phyloP scores from a whole-genome alignment of 2,329 filamentous ascomycete species.

The Clarireedia monteithiana region DNA sequence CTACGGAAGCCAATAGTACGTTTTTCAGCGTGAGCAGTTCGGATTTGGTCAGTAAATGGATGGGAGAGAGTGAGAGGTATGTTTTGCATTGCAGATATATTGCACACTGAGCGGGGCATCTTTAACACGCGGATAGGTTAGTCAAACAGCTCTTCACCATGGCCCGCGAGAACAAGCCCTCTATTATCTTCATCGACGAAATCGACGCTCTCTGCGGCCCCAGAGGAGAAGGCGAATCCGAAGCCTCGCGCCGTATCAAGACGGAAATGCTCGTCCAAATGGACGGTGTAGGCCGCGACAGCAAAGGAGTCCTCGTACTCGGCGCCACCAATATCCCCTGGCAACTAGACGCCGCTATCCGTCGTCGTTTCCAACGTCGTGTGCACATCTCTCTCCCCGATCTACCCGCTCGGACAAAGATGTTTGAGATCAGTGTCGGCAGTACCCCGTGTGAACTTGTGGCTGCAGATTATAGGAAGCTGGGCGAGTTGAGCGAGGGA shows the following conservation, averaged over 20 bases:
- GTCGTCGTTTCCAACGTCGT: slow-evolving; percentile 88
- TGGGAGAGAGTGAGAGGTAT: slow-evolving; percentile 97
- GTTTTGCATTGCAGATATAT: slow-evolving; percentile 17
- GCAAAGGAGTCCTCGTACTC: slow-evolving; percentile 84
- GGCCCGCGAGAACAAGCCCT: slow-evolving; percentile 95
- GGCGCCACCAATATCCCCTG: slow-evolving; percentile 98
- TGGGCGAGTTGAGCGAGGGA: slow-evolving; percentile 79
- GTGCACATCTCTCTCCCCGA: slow-evolving; percentile 95
- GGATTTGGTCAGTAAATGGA: slow-evolving; percentile 98
- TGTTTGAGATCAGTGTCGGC: slow-evolving; percentile 82
- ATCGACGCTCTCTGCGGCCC: slow-evolving; percentile 95
- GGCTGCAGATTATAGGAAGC: slow-evolving; percentile 66
- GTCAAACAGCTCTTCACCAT: slow-evolving; percentile 97
- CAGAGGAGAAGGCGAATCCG: slow-evolving; percentile 88
- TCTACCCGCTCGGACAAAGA: slow-evolving; percentile 72
- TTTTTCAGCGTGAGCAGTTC: slow-evolving; percentile 98
- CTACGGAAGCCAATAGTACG: slow-evolving; percentile 96
- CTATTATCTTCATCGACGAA: slow-evolving; percentile 98
- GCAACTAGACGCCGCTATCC: slow-evolving; percentile 94
- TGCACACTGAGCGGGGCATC: not conserved
- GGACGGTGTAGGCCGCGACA: slow-evolving; percentile 97
- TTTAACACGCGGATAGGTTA: slow-evolving; percentile 36
- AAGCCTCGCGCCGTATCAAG: slow-evolving; percentile 95
- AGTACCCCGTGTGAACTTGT: slow-evolving; percentile 82
- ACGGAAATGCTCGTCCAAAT: slow-evolving; percentile 98